phyloP scores from a whole-genome alignment of 345 rosid genomes.

The Leavenworthia alabamica region DNA sequence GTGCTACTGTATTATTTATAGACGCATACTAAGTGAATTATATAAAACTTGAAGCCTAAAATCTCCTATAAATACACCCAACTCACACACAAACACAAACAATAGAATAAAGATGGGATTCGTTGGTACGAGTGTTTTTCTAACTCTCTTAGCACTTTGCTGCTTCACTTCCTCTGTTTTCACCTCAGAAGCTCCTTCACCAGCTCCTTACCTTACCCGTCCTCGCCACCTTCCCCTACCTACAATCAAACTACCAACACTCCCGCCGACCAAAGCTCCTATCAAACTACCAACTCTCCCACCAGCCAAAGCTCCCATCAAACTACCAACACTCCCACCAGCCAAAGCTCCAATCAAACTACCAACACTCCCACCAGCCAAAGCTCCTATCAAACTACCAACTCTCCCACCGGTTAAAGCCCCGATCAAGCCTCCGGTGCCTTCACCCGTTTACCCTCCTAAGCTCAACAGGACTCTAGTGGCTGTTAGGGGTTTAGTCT shows the following conservation, averaged over 20 bases:
- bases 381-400: slow-evolving; percentile 21
- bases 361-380: slow-evolving; percentile 20
- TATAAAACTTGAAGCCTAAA: background rate
- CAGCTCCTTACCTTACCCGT: background rate
- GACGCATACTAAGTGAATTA: background rate
- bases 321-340: slow-evolving; percentile 15
- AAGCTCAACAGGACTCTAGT: slow-evolving; percentile 42
- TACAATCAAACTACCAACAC: slow-evolving; percentile 16
- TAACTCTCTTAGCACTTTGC: slow-evolving; percentile 33
- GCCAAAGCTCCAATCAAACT: slow-evolving; percentile 18
- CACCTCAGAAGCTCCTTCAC: slow-evolving; percentile 14
- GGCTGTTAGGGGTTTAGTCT: slow-evolving; percentile 66
- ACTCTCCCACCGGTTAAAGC: slow-evolving; percentile 1
- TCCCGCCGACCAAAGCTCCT: background rate
- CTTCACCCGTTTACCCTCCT: slow-evolving; percentile 33
- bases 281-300: slow-evolving; percentile 13
- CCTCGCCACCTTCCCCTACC: slow-evolving; percentile 2
- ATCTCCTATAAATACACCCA: slow-evolving; percentile 16
- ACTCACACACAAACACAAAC: slow-evolving; percentile 4
- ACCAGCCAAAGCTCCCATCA: background rate
- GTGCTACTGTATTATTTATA: background rate
- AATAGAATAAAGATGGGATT: slow-evolving; percentile 30
- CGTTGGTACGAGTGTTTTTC: slow-evolving; percentile 28
- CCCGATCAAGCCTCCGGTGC: slow-evolving; percentile 28
- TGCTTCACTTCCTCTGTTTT: slow-evolving; percentile 37